Conservation (phyloP, 2,329 filamentous ascomycete species). For the Metarhizium guizhouense region DNA sequence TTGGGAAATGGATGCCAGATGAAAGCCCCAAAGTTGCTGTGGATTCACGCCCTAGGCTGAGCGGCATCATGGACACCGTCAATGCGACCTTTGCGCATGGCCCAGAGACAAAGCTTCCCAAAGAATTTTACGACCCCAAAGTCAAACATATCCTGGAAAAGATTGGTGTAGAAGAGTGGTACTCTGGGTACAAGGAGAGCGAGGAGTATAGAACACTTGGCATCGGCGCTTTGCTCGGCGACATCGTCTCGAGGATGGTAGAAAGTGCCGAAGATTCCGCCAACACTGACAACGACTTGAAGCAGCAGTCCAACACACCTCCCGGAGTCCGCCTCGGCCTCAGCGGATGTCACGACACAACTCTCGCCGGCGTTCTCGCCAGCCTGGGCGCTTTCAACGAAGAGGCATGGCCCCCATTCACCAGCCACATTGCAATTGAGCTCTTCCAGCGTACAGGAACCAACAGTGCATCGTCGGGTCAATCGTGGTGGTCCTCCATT, state of each 20-base stretch:
- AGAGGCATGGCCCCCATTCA: slow-evolving; percentile 83
- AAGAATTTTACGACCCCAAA: slow-evolving; percentile 77
- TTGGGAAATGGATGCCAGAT: slow-evolving; percentile 80
- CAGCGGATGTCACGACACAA: slow-evolving; percentile 89
- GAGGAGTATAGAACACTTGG: slow-evolving; percentile 82
- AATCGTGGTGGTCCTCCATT: slow-evolving; percentile 16
- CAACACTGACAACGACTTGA: slow-evolving; percentile 44
- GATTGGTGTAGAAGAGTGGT: slow-evolving; percentile 89
- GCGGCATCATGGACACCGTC: slow-evolving; percentile 88
- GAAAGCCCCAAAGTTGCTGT: slow-evolving; percentile 62
- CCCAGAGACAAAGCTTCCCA: slow-evolving; percentile 66
- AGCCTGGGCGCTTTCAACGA: slow-evolving; percentile 71
- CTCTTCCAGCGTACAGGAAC: slow-evolving; percentile 56
- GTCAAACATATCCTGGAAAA: slow-evolving; percentile 60
- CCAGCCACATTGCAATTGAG: slow-evolving; percentile 84
- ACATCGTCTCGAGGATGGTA: slow-evolving; percentile 70
- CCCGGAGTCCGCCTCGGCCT: slow-evolving; percentile 62
- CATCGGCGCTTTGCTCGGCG: slow-evolving; percentile 76
- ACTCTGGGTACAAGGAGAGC: slow-evolving; percentile 73
- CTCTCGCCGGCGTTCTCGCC: slow-evolving; percentile 68
- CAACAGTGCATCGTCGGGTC: slow-evolving; percentile 16
- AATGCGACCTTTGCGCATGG: slow-evolving; percentile 78
- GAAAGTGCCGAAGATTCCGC: slow-evolving; percentile 49
- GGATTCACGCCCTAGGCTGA: slow-evolving; percentile 74
- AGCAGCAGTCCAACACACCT: slow-evolving; percentile 13